Percentiles rank a stretch among this genome's conserved stretches.
Evolutionary conservation across 2,329 filamentous ascomycete species (phyloP).

Genomic region (Ophiosphaerella herpotricha): DNA sequence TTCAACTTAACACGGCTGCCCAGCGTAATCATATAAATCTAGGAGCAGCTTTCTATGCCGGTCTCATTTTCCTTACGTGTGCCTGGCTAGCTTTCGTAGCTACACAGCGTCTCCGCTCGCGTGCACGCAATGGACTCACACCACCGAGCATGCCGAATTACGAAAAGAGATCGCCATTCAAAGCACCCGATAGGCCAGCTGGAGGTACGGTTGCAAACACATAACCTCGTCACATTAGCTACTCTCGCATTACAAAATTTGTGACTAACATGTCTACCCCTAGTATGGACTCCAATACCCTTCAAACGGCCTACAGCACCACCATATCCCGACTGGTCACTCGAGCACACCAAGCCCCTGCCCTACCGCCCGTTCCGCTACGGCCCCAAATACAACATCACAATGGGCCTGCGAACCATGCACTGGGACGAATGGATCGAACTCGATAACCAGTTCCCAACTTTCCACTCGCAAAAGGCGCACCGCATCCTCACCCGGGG

Average conservation of each 20-base stretch:
- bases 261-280: neutral
- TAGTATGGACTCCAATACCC: constrained; percentile 61
- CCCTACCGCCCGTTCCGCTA: constrained; percentile 80
- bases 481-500: constrained; percentile 69
- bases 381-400: constrained; percentile 76
- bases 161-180: constrained; percentile 50
- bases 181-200: constrained; percentile 46
- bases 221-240: neutral
- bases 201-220: constrained; percentile 49
- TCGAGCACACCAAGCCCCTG: constrained; percentile 70
- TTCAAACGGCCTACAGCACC: constrained; percentile 65
- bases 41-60: constrained; percentile 33
- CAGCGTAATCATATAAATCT: constrained; percentile 14
- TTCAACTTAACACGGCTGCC: constrained; percentile 5
- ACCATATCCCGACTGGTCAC: constrained; percentile 71
- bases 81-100: constrained; percentile 36
- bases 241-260: neutral
- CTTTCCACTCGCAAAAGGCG: constrained; percentile 73
- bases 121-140: constrained; percentile 3
- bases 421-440: constrained; percentile 80
- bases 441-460: constrained; percentile 77
- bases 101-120: constrained; percentile 33
- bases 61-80: constrained; percentile 36
- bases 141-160: constrained; percentile 48
- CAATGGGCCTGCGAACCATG: constrained; percentile 75